Evolutionary conservation across 495 filamentous ascomycete species (phyloP).

Genomic region (Annulohypoxylon bovei): DNA sequence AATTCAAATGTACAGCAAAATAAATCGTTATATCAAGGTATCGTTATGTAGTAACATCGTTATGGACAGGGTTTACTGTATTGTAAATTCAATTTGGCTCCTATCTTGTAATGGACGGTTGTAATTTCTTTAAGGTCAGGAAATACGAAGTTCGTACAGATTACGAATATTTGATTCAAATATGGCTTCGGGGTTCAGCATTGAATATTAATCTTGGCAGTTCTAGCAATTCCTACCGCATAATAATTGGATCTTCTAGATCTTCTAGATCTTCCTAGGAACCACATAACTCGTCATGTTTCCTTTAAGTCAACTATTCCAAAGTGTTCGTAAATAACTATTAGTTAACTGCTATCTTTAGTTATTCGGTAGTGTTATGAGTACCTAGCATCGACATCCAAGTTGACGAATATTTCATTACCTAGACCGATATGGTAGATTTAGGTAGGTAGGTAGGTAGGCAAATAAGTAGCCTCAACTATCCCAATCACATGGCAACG

Average conservation of each 20-base stretch:
- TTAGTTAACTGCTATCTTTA: not conserved
- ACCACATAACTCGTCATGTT: not conserved
- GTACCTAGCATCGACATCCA: not conserved
- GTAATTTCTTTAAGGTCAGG: not conserved
- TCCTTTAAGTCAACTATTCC: not conserved
- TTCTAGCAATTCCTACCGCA: not conserved
- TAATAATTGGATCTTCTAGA: not conserved
- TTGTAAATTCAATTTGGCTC: no score
- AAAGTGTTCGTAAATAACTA: no score
- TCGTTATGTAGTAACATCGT: no score
- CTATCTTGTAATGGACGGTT: not conserved
- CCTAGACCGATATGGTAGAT: no score
- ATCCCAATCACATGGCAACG: not conserved
- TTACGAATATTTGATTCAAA: no score
- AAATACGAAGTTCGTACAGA: not conserved
- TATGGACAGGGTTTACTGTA: no score
- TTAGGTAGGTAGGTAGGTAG: not conserved
- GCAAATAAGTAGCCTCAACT: not conserved
- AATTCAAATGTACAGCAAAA: no score
- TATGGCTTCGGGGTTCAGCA: not conserved
- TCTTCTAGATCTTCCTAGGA: not conserved
- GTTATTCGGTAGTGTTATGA: not conserved
- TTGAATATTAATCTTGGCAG: not conserved
- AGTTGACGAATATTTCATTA: not conserved
- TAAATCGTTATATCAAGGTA: no score